Evolutionary conservation across 768 basidiomycete species (phyloP).

Genomic region (Boletus subcaerulescens): DNA sequence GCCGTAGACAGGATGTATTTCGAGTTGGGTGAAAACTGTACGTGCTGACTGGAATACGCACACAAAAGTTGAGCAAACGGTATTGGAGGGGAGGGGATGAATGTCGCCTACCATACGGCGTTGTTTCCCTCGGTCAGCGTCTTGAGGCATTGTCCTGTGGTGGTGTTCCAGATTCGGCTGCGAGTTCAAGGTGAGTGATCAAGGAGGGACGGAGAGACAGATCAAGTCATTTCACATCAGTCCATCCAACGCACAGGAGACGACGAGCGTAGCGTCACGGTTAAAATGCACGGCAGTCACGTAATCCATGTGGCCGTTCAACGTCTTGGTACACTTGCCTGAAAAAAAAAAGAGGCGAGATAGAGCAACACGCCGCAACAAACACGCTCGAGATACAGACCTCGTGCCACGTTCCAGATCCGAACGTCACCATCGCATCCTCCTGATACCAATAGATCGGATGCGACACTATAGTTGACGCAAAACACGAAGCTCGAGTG

Average conservation of each 20-base stretch:
- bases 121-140: slow-evolving; percentile 90
- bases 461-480: slow-evolving; percentile 85
- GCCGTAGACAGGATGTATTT: slow-evolving; percentile 93
- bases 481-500: slow-evolving; percentile 91
- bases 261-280: slow-evolving; percentile 84
- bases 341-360: background rate
- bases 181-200: background rate
- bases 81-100: background rate
- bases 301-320: slow-evolving; percentile 93
- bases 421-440: slow-evolving; percentile 90
- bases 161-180: slow-evolving; percentile 95
- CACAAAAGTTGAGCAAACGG: background rate
- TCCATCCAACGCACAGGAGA: slow-evolving; percentile 90
- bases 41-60: slow-evolving; percentile 61
- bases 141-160: slow-evolving; percentile 92
- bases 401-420: slow-evolving; percentile 87
- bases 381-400: slow-evolving; percentile 34
- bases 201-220: background rate
- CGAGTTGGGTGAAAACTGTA: slow-evolving; percentile 93
- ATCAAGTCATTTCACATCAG: slow-evolving; percentile 67
- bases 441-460: slow-evolving; percentile 88
- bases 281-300: slow-evolving; percentile 96
- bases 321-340: slow-evolving; percentile 83
- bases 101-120: slow-evolving; percentile 61
- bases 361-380: background rate